Conservation (phyloP, 192 early-diverging fungal genomes). For the Podila clonocystis region DNA sequence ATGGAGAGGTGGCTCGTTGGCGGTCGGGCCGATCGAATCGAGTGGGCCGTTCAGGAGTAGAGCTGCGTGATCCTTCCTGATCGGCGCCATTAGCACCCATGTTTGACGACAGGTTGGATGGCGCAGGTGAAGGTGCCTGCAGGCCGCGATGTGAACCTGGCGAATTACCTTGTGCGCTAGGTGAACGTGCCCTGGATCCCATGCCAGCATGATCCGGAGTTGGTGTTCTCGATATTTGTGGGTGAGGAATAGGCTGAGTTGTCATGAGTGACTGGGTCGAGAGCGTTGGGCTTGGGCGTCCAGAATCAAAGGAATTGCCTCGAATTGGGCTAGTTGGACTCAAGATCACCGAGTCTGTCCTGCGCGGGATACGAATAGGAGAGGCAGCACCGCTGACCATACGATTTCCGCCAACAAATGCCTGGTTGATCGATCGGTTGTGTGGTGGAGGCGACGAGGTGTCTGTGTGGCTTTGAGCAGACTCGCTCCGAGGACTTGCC, state of each 20-base stretch:
- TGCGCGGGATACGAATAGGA: slow-evolving; percentile 26
- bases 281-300: slow-evolving; percentile 39
- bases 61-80: slow-evolving; percentile 36
- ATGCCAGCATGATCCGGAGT: slow-evolving; percentile 22
- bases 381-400: slow-evolving; percentile 8
- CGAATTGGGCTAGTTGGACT: slow-evolving; percentile 32
- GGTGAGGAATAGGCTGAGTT: slow-evolving; percentile 25
- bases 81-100: slow-evolving; percentile 15
- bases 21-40: slow-evolving; percentile 24
- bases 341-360: slow-evolving; percentile 47
- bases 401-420: slow-evolving; percentile 9
- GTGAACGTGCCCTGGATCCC: slow-evolving; percentile 17
- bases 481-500: background rate
- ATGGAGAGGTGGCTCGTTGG: slow-evolving; percentile 38
- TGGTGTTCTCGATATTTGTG: slow-evolving; percentile 44
- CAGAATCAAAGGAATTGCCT: slow-evolving; percentile 41
- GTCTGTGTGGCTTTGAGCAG: background rate
- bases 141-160: slow-evolving; percentile 16
- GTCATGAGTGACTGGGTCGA: slow-evolving; percentile 33
- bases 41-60: slow-evolving; percentile 27
- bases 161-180: slow-evolving; percentile 26
- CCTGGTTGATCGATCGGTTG: slow-evolving; percentile 9
- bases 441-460: slow-evolving; percentile 21
- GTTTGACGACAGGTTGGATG: slow-evolving; percentile 28
- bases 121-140: slow-evolving; percentile 45